Conservation (phyloP, 2,329 filamentous ascomycete genomes). For the Neopestalotiopsis rosae region DNA sequence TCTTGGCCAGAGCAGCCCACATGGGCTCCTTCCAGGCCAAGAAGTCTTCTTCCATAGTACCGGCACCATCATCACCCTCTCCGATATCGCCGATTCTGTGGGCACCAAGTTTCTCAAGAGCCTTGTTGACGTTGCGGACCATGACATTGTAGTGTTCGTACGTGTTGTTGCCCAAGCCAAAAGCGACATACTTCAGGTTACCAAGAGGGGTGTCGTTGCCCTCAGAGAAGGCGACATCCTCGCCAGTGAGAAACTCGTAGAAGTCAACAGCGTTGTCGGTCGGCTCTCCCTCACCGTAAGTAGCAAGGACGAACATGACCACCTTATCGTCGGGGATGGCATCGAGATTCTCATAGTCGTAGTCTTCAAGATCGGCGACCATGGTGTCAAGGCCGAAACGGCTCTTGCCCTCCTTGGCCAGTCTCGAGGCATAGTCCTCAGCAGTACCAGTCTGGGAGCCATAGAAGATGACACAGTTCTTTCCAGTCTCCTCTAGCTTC, state of each 20-base stretch:
- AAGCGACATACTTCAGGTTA: conserved; percentile 91
- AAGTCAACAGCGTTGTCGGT: conserved; percentile 99
- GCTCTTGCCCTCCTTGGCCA: conserved; percentile 97
- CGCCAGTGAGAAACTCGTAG: conserved; percentile 90
- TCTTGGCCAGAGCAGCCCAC: conserved; percentile 84
- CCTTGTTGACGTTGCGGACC: conserved; percentile 89
- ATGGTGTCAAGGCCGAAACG: conserved; percentile 96
- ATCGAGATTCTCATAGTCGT: conserved; percentile 95
- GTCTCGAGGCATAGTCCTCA: conserved; percentile 94
- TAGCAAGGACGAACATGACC: conserved; percentile 93
- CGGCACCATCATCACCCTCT: conserved; percentile 95
- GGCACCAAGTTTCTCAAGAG: conserved; percentile 81
- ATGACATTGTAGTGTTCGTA: conserved; percentile 99
- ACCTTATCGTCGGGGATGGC: conserved; percentile 86
- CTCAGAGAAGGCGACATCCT: conserved; percentile 82
- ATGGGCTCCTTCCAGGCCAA: conserved; percentile 99
- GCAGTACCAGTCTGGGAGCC: conserved; percentile 98
- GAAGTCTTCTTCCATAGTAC: conserved; percentile 99
- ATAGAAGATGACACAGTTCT: conserved; percentile 99
- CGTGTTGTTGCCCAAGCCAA: conserved; percentile 98
- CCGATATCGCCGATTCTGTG: conserved; percentile 85
- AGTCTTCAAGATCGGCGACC: conserved; percentile 97
- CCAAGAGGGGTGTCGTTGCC: conserved; percentile 74
- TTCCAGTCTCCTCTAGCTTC: conserved; percentile 93
- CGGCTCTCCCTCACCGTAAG: conserved; percentile 97